These are phyloP conservation scores for Talaromyces rugulosus DNA, from an alignment of 2,329 filamentous ascomycete species.

Conservation along the genomic window DNA sequence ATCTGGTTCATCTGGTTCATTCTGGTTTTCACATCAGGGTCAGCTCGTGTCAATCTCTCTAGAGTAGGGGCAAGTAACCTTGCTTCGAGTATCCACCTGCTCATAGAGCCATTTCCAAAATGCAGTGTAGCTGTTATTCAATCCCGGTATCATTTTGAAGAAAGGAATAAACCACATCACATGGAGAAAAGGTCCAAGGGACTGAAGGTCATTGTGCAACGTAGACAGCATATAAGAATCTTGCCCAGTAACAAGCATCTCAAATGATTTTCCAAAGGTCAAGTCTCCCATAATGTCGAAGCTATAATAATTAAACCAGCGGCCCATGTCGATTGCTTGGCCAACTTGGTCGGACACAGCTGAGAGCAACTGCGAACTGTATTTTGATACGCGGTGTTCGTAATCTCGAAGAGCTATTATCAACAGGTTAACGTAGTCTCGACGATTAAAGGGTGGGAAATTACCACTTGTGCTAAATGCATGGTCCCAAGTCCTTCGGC, in stretches of 20 bases:
- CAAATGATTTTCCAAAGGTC: constrained; percentile 33
- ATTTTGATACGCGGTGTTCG: constrained; percentile 10
- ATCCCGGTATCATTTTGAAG: constrained; percentile 16
- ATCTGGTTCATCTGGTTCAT: constrained; percentile 16
- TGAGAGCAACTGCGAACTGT: constrained; percentile 9
- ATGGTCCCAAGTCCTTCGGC: constrained; percentile 17
- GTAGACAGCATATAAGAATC: constrained; percentile 18
- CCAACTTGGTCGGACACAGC: constrained; percentile 7
- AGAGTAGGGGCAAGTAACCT: constrained; percentile 1
- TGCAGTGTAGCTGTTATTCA: constrained; percentile 15
- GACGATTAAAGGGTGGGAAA: not conserved
- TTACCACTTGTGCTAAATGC: constrained; percentile 27
- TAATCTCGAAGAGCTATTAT: constrained; percentile 11
- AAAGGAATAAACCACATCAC: constrained; percentile 21
- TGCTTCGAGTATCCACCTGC: constrained; percentile 8
- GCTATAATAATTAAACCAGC: constrained; percentile 22
- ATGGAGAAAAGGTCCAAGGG: constrained; percentile 17
- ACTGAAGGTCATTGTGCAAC: constrained; percentile 16
- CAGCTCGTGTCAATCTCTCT: not conserved
- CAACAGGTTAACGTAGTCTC: not conserved
- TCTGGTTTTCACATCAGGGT: constrained; percentile 1
- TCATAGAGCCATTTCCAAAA: constrained; percentile 9
- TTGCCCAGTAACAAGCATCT: constrained; percentile 25
- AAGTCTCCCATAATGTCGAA: constrained; percentile 36
- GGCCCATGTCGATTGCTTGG: constrained; percentile 14